Conservation (phyloP, 345 rosid genomes). For the Linum trigynum region DNA sequence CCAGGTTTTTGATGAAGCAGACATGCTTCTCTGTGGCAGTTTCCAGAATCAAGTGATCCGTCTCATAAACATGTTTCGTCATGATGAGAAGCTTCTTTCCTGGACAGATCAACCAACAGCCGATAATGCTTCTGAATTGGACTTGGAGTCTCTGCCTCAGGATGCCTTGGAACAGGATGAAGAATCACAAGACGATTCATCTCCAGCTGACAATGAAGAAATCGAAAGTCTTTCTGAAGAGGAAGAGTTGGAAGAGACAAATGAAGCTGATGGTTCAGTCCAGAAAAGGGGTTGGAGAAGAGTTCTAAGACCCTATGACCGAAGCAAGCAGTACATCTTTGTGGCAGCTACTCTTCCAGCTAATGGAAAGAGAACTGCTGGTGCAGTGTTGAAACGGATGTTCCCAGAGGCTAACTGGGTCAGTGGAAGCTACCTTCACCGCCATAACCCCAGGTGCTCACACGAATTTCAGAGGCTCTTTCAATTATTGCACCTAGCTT, state of each 20-base stretch:
- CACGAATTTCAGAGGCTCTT: neutral
- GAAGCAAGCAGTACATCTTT: constrained; percentile 89
- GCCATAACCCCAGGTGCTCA: constrained; percentile 78
- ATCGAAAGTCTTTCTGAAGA: constrained; percentile 30
- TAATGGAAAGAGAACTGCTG: constrained; percentile 92
- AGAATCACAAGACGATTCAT: neutral
- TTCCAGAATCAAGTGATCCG: constrained; percentile 85
- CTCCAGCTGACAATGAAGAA: constrained; percentile 16
- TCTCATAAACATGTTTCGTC: constrained; percentile 69
- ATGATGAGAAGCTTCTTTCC: constrained; percentile 68
- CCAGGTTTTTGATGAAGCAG: constrained; percentile 98
- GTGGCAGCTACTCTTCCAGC: constrained; percentile 95
- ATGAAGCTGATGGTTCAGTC: constrained; percentile 18
- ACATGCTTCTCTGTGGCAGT: constrained; percentile 88
- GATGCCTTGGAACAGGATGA: constrained; percentile 22
- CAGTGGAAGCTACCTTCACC: constrained; percentile 85
- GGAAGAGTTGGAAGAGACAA: constrained; percentile 18
- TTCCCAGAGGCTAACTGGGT: constrained; percentile 86
- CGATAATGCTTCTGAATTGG: constrained; percentile 23
- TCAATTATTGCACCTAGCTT: neutral
- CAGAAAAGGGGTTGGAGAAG: constrained; percentile 69
- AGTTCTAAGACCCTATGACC: constrained; percentile 55
- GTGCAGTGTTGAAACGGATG: constrained; percentile 76
- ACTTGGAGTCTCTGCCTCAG: constrained; percentile 21
- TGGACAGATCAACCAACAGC: constrained; percentile 25